Conservation (phyloP, 768 basidiomycete species). For the Phylloporus sp. region DNA sequence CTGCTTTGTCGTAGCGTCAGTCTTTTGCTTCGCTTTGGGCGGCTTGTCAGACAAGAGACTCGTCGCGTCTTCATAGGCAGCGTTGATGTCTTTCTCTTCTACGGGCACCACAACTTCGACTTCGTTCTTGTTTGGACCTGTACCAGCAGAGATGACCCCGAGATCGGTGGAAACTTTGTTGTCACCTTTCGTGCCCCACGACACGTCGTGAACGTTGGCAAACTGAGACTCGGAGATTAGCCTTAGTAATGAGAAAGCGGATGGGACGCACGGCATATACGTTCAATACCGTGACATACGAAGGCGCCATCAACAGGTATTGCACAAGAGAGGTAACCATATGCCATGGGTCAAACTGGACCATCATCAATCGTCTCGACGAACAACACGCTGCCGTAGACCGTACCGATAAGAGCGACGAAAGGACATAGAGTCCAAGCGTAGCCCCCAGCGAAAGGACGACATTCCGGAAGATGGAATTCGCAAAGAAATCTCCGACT, state of each 20-base stretch:
- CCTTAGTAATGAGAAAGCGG: background rate
- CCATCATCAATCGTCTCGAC: background rate
- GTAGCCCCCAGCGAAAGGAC: slow-evolving; percentile 84
- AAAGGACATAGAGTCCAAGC: slow-evolving; percentile 78
- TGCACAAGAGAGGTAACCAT: slow-evolving; percentile 95
- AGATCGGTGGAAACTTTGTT: slow-evolving; percentile 83
- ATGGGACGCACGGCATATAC: slow-evolving; percentile 62
- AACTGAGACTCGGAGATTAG: slow-evolving; percentile 44
- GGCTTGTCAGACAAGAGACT: slow-evolving; percentile 74
- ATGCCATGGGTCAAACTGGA: slow-evolving; percentile 94
- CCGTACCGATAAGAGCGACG: slow-evolving; percentile 82
- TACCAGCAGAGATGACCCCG: slow-evolving; percentile 66
- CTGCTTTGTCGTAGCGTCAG: slow-evolving; percentile 57
- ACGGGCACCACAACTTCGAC: slow-evolving; percentile 86
- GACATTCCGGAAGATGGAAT: slow-evolving; percentile 82
- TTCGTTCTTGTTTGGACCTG: slow-evolving; percentile 60
- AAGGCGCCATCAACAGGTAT: slow-evolving; percentile 87
- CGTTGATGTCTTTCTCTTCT: slow-evolving; percentile 83
- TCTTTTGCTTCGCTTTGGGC: slow-evolving; percentile 61
- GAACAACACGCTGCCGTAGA: slow-evolving; percentile 15
- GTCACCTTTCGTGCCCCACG: slow-evolving; percentile 95
- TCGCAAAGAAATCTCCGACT: slow-evolving; percentile 61
- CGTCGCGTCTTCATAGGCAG: slow-evolving; percentile 87
- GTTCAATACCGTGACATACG: slow-evolving; percentile 90
- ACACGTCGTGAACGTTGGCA: slow-evolving; percentile 86